Percentiles rank a stretch among this genome's conserved stretches.
These are phyloP conservation scores for Gnaphalium uliginosum DNA, from an alignment of 129 eudicot species.

Conservation along the genomic window DNA sequence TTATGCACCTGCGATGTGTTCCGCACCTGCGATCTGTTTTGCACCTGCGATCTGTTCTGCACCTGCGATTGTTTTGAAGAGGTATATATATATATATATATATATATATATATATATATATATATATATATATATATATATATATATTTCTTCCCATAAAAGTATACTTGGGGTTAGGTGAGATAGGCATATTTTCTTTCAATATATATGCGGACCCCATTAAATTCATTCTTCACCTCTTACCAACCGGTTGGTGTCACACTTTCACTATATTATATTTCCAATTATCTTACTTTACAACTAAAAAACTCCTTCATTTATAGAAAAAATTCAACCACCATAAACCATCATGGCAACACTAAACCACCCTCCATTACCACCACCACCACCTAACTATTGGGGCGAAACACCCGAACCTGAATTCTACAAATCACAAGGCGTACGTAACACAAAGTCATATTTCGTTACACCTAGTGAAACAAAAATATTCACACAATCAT, in stretches of 20 bases:
- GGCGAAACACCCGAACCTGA: constrained; percentile 72
- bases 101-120: no score
- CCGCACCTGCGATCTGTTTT: no score
- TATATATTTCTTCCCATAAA: no score
- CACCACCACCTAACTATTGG: constrained; percentile 58
- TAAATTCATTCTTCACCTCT: constrained; percentile 8
- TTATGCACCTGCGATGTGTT: no score
- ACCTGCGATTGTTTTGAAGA: no score
- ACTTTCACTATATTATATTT: no score
- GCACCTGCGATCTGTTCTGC: no score
- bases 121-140: no score
- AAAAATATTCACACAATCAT: constrained; percentile 68
- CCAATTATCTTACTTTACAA: no score
- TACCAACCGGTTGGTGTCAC: background rate
- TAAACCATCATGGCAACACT: background rate
- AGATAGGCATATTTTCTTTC: background rate
- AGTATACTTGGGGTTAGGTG: constrained; percentile 24
- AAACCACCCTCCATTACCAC: constrained; percentile 18
- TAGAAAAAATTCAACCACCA: background rate
- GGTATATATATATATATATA: no score
- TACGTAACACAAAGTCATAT: constrained; percentile 59
- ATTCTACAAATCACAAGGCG: constrained; percentile 64
- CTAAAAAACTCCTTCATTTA: background rate
- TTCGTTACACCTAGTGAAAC: constrained; percentile 61
- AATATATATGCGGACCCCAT: constrained; percentile 12